Percentiles rank a stretch among this genome's conserved stretches.
Conservation (phyloP, 2,329 filamentous ascomycete genomes). For the Cladosporium sp. region DNA sequence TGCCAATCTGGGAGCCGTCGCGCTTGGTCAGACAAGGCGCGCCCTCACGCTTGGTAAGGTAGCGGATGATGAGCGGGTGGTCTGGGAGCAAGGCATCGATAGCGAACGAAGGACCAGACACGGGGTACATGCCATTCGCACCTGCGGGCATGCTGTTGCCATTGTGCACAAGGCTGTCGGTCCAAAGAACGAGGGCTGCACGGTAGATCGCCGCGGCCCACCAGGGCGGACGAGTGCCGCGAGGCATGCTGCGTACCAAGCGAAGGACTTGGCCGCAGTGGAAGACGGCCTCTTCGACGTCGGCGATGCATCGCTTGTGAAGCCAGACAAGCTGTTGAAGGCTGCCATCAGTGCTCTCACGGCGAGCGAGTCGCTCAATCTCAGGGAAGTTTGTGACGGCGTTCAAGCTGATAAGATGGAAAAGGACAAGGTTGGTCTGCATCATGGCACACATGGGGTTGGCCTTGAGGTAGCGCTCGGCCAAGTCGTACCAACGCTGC, state of each 20-base stretch:
- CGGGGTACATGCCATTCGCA: constrained; percentile 34
- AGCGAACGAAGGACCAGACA: constrained; percentile 41
- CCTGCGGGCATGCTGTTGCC: constrained; percentile 38
- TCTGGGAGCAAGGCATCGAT: constrained; percentile 50
- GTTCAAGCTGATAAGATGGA: constrained; percentile 67
- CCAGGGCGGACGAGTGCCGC: constrained; percentile 61
- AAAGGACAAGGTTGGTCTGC: constrained; percentile 63
- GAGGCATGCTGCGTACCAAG: constrained; percentile 57
- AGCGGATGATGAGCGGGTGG: constrained; percentile 48
- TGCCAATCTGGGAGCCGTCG: constrained; percentile 44
- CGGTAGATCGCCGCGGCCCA: constrained; percentile 69
- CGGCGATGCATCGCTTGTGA: constrained; percentile 60
- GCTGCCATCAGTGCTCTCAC: constrained; percentile 54
- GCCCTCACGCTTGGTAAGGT: constrained; percentile 51
- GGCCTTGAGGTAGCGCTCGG: constrained; percentile 52
- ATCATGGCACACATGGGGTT: constrained; percentile 57
- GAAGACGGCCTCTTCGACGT: constrained; percentile 60
- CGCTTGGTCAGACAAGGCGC: constrained; percentile 49
- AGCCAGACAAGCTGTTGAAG: constrained; percentile 53
- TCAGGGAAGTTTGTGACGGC: constrained; percentile 64
- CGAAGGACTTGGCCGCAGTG: constrained; percentile 66
- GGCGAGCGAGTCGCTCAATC: constrained; percentile 62
- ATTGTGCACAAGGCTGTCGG: constrained; percentile 54
- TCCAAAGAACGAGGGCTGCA: constrained; percentile 60
- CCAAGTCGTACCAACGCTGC: constrained; percentile 65